Percentiles rank a stretch among this genome's conserved stretches.
Evolutionary conservation across 176 grass and related monocot species (phyloP).

Genomic region (Saccharum spontaneum): DNA sequence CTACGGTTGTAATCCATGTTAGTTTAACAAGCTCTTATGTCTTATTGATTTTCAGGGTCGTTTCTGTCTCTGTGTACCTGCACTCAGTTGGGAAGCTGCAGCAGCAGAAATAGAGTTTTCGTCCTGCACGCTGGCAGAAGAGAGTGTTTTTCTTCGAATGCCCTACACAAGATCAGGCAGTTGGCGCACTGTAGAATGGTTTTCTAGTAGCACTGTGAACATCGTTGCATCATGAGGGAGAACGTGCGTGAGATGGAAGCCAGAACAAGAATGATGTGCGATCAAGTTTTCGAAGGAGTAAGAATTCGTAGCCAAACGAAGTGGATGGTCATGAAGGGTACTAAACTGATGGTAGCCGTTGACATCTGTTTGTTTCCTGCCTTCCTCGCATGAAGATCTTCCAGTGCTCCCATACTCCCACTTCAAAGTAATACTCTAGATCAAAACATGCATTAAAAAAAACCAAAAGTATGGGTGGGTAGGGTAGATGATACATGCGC

Average conservation of each 20-base stretch:
- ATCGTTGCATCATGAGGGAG: background rate
- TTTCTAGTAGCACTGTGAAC: background rate
- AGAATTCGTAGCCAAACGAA: background rate
- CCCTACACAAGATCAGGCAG: background rate
- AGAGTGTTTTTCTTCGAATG: background rate
- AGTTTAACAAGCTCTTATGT: background rate
- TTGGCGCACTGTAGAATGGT: background rate
- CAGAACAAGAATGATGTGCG: background rate
- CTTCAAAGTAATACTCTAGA: too few species aligned
- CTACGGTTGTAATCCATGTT: background rate
- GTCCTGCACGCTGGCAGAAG: background rate
- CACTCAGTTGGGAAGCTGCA: conserved; percentile 60
- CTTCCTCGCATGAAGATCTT: too few species aligned
- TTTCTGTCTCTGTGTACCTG: conserved; percentile 60
- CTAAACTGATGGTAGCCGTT: background rate
- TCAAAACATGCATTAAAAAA: too few species aligned
- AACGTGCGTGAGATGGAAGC: background rate
- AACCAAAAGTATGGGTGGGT: too few species aligned
- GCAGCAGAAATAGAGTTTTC: conserved; percentile 40
- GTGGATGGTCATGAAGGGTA: background rate
- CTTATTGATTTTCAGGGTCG: conserved; percentile 44
- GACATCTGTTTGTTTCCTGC: background rate
- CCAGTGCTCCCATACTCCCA: too few species aligned
- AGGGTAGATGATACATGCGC: too few species aligned
- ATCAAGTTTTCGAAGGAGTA: background rate